Conservation (phyloP, 768 basidiomycete species). For the Podaxis sp. region DNA sequence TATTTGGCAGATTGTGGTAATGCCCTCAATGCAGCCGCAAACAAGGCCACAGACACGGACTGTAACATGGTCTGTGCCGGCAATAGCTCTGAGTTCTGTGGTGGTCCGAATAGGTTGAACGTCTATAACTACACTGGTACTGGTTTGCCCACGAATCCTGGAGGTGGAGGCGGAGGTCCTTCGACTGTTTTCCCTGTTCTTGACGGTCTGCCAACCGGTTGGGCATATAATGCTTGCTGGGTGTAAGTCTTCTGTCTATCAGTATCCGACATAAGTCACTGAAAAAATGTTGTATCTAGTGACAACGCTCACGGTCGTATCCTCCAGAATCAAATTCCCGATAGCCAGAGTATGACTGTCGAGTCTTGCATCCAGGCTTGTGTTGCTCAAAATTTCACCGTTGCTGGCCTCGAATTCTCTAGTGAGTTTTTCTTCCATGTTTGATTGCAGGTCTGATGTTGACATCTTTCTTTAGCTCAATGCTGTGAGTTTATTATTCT, state of each 20-base stretch:
- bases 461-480: constrained; percentile 27
- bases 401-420: constrained; percentile 72
- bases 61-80: constrained; percentile 72
- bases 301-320: constrained; percentile 69
- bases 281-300: constrained; percentile 23
- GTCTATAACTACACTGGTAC: constrained; percentile 72
- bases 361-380: constrained; percentile 66
- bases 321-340: constrained; percentile 32
- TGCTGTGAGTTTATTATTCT: constrained; percentile 39
- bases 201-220: constrained; percentile 50
- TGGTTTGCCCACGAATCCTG: constrained; percentile 38
- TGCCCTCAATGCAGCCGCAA: constrained; percentile 45
- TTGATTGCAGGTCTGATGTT: background rate
- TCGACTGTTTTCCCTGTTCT: constrained; percentile 43
- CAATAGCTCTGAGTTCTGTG: constrained; percentile 66
- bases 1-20: constrained; percentile 48
- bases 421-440: constrained; percentile 34
- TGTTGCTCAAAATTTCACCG: constrained; percentile 49
- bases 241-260: constrained; percentile 39
- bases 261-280: background rate
- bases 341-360: constrained; percentile 47
- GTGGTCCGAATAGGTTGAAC: constrained; percentile 67
- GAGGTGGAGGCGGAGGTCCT: constrained; percentile 32
- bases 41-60: constrained; percentile 43
- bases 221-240: constrained; percentile 66